Base-by-base conservation (phyloP, 2,329 filamentous ascomycete species). In the Fusarium subtropicale region DNA sequence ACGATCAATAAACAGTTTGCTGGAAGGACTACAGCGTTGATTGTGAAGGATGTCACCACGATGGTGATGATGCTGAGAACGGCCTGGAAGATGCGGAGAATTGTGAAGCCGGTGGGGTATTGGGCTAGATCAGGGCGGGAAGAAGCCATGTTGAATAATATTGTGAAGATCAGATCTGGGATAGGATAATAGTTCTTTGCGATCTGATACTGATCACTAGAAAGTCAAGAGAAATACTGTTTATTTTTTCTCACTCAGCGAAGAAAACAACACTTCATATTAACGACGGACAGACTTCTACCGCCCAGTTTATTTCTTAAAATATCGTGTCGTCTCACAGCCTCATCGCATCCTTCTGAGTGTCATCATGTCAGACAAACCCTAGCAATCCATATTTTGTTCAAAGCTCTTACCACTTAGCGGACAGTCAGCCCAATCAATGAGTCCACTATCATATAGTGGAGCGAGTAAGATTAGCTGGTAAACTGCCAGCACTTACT, bases 31-130 rank as follows among this genome's bases (percentile, higher is more conserved):
- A 75, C 65, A 6, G 76, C 9, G 6, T 68, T 69, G 46, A 78
- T 76, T 12, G 81, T 79, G 66, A 84, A 87, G 10, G 81, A 84
- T 24, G 78, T 77, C 36, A 88, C 77, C 16, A 81, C 85, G 3
- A 88, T 75, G 30, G 83, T 76, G 36, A 83, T 63, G 38, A 88
- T 55, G 20, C 79, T 79, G 16, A 87, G 65, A 18, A 85, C 66
- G 20, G 86, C 76, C 73, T 86, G 83, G 56, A 82, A 68, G 34
- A 84, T 80, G 33, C 84, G 81, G 8, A 85, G 59, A 42, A 77
- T 77, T 34, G 83, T 79, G 73, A 84, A 84, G 22, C 79, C 79
- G 39, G 71, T 76, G 18, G 84, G 83, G 39, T 83, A 84, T 30
- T 78, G 56, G n/a, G 82, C 83, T 26, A 85, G 26, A 31, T 66